Conservation (phyloP, 257 asterid genomes). For the Ajuga chamaepitys region DNA sequence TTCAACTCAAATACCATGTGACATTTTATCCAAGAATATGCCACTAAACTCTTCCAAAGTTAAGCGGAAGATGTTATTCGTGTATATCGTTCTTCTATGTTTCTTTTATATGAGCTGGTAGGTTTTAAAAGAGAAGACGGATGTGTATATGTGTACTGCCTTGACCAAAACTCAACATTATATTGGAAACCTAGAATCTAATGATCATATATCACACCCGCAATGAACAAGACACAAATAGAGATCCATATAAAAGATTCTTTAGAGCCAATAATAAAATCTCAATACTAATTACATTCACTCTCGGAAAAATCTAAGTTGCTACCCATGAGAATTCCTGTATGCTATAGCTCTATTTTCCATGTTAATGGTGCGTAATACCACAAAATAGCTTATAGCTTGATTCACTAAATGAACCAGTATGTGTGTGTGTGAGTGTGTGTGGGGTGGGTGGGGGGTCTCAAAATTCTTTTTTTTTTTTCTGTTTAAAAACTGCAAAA, state of each 20-base stretch:
- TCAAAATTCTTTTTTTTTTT: no score
- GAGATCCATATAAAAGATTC: background rate
- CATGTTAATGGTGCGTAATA: background rate
- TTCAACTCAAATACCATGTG: background rate
- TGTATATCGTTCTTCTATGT: background rate
- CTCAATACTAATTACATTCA: background rate
- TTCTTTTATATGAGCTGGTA: background rate
- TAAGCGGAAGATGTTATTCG: slow-evolving; percentile 2
- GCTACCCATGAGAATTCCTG: slow-evolving; percentile 1
- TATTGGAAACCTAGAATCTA: background rate
- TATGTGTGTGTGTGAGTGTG: no score
- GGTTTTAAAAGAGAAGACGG: background rate
- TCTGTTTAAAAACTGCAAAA: no score
- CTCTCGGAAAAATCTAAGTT: background rate
- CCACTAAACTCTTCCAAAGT: background rate
- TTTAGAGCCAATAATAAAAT: background rate
- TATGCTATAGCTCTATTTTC: background rate
- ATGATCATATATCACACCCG: background rate
- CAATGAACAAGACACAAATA: background rate
- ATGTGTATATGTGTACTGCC: background rate
- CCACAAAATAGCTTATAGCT: background rate
- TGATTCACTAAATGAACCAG: slow-evolving; percentile 5
- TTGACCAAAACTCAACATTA: background rate
- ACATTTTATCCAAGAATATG: background rate
- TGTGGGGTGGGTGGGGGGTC: background rate